Evolutionary conservation across 805 yeast genomes (phyloP), one percentile per base, ranked within the genome.

Genomic region (Sugiyamaella qingdaonensis): DNA sequence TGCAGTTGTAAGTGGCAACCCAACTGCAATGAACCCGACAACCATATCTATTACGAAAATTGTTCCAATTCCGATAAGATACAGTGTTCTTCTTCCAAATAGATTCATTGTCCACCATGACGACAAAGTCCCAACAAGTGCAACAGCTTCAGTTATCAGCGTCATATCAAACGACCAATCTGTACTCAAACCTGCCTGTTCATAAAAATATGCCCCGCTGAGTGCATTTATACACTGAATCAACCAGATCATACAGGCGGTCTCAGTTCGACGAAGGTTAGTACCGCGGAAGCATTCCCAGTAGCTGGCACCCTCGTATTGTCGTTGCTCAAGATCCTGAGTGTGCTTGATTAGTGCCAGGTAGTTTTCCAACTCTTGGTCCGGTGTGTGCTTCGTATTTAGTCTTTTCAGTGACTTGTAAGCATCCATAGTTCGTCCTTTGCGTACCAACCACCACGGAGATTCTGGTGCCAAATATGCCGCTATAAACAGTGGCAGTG

Each of bases 371-470:
- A 73, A 49, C 18, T 51, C 54, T 8, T 52, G 49, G 10, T 55
- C 55, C 9, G 19, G 18, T 35, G 41, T 34, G 10, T 53, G 31
- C 4, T 45, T 53, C 14, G 65, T 65, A 29, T 73, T 72, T 53
- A 69, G 61, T 59, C 75, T 67, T 47, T 52, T 58, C 45, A 75
- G 48, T 10, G 76, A 65, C 53, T 63, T 67, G 71, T 36, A 34
- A 8, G 84, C 84, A 11, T 75, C 75, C 0, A 65, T 67, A 27
- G 61, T 42, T 50, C 65, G 66, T 1, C 73, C 74, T 57, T 71
- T 71, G 48, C 72, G 71, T 2, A 75, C 74, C 48, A 78, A 64
- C 79, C 79, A 79, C 74, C 78, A 75, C 33, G 84, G 83, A 8
- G 81, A 77, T 53, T 79, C 83, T 8, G 63, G 64, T 7, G 84